phyloP scores from a whole-genome alignment of 2,329 filamentous ascomycete species.

The Rutstroemia sp. region DNA sequence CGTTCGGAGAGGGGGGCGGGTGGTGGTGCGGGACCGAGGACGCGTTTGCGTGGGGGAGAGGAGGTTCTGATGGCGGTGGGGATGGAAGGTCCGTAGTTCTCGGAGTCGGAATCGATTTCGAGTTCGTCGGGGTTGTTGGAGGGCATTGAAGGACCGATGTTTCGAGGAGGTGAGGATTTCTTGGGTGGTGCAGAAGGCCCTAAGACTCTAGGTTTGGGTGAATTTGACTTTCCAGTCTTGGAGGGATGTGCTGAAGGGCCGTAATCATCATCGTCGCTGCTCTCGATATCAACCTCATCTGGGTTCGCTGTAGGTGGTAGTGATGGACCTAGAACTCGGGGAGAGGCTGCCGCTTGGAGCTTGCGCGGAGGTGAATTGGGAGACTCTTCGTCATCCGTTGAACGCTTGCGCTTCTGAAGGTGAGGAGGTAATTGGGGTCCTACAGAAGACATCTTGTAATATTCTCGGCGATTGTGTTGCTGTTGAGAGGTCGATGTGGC shows the following conservation, averaged over 20 bases:
- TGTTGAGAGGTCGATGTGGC: constrained; percentile 6
- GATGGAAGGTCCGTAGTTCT: background rate
- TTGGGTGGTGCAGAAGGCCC: constrained; percentile 29
- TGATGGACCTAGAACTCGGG: constrained; percentile 21
- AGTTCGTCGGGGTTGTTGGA: constrained; percentile 38
- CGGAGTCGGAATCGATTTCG: constrained; percentile 32
- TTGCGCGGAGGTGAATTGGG: constrained; percentile 40
- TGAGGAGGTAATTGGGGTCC: constrained; percentile 65
- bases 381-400: constrained; percentile 34
- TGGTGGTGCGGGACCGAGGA: constrained; percentile 36
- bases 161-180: constrained; percentile 22
- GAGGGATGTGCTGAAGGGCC: constrained; percentile 6
- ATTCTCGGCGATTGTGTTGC: background rate
- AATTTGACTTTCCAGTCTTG: constrained; percentile 24
- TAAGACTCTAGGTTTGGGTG: constrained; percentile 7
- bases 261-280: constrained; percentile 32
- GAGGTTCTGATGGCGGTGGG: background rate
- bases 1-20: constrained; percentile 35
- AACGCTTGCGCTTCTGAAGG: constrained; percentile 55
- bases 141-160: constrained; percentile 21
- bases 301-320: constrained; percentile 31
- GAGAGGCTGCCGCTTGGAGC: constrained; percentile 25
- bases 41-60: constrained; percentile 12
- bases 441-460: constrained; percentile 32
- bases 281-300: constrained; percentile 41